A percentile compares a stretch with the other conserved stretches of the same genome.
These are phyloP conservation scores for Eimeria sp. DNA, from an alignment of 169 alveolate species.

Conservation along the genomic window DNA sequence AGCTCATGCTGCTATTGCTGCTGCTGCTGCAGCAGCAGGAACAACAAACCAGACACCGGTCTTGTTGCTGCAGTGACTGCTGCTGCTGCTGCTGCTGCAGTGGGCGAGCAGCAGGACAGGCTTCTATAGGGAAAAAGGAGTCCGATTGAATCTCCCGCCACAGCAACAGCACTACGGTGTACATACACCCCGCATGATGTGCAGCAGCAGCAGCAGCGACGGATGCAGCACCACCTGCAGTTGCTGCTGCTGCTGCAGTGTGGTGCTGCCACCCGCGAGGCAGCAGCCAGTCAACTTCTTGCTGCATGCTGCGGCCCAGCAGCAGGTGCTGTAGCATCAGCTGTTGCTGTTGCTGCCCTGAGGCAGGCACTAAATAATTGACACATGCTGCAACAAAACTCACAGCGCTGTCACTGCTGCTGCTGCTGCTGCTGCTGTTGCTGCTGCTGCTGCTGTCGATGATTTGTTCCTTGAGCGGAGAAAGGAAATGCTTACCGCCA, in stretches of 20 bases:
- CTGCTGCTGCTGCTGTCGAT: slow-evolving; percentile 6
- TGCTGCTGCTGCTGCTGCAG: neutral
- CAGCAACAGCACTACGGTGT: neutral
- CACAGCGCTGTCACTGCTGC: neutral
- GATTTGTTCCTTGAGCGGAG: neutral
- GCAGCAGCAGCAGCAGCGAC: no score
- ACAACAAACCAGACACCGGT: neutral
- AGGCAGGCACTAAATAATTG: neutral
- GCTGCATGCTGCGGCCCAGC: neutral
- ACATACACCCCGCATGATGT: neutral
- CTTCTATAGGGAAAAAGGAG: neutral
- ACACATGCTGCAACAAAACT: neutral
- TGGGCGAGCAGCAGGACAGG: slow-evolving; percentile 5
- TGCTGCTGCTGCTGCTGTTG: neutral
- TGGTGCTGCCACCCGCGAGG: neutral
- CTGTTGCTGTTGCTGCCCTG: neutral
- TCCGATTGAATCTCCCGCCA: slow-evolving; percentile 14
- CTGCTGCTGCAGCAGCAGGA: neutral
- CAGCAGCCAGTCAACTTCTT: neutral
- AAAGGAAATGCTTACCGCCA: neutral
- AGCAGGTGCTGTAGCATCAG: slow-evolving; percentile 14
- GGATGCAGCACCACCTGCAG: no score
- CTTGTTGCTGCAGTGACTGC: neutral
- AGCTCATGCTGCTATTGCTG: neutral
- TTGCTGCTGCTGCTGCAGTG: no score